Evolutionary conservation across 768 basidiomycete genomes (phyloP).

Genomic region (Leccinum ochraceum): DNA sequence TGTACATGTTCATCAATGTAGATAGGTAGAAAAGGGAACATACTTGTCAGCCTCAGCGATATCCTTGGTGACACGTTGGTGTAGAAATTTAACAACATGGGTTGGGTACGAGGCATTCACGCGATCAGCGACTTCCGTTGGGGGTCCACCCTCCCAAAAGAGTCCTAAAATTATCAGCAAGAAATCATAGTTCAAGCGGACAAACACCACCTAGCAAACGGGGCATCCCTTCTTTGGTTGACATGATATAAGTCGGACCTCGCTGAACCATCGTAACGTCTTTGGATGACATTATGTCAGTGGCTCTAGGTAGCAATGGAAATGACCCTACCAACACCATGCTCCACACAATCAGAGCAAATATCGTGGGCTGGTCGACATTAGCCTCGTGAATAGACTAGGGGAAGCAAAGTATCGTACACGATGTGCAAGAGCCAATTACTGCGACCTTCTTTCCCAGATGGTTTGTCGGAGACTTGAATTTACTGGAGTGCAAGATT

Average conservation of each 20-base stretch:
- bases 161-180: conserved; percentile 20
- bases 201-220: conserved; percentile 18
- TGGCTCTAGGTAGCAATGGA: not conserved
- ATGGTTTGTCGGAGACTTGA: conserved; percentile 57
- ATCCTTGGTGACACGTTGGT: conserved; percentile 38
- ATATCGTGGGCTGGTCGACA: conserved; percentile 48
- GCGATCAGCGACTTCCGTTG: conserved; percentile 55
- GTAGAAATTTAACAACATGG: conserved; percentile 29
- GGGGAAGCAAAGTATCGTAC: conserved; percentile 32
- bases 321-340: conserved; percentile 44
- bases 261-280: conserved; percentile 54
- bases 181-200: conserved; percentile 17
- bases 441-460: conserved; percentile 71
- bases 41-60: conserved; percentile 61
- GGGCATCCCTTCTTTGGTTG: conserved; percentile 41
- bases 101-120: conserved; percentile 50
- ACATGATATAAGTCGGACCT: conserved; percentile 55
- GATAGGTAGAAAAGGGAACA: conserved; percentile 10
- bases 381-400: not conserved
- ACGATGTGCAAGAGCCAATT: conserved; percentile 65
- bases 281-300: conserved; percentile 13
- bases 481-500: conserved; percentile 57
- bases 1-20: not conserved
- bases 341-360: conserved; percentile 43
- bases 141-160: conserved; percentile 48